These are phyloP conservation scores for Lactarius quietus DNA, from an alignment of 768 basidiomycete genomes.

Conservation along the genomic window DNA sequence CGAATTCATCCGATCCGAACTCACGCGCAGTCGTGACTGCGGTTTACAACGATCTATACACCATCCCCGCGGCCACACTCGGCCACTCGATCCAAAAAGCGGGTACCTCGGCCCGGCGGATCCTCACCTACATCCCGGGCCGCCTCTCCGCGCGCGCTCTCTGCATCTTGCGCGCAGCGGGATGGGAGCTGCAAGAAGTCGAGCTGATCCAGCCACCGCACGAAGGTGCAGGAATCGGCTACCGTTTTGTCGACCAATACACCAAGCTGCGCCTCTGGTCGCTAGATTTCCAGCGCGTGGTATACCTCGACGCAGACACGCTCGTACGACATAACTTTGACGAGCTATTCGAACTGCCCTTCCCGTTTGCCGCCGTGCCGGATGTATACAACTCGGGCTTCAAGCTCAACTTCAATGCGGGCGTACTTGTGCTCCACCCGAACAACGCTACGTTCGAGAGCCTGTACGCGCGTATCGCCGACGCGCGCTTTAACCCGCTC, in stretches of 20 bases:
- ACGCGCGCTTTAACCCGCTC: constrained; percentile 37
- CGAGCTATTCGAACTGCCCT: constrained; percentile 43
- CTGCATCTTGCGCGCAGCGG: constrained; percentile 38
- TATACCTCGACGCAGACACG: constrained; percentile 45
- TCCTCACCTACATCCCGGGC: constrained; percentile 35
- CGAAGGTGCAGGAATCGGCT: constrained; percentile 35
- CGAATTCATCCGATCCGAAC: neutral
- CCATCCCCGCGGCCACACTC: constrained; percentile 34
- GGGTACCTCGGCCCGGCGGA: constrained; percentile 34
- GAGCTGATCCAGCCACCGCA: constrained; percentile 39
- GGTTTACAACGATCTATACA: constrained; percentile 35
- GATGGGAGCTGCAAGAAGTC: constrained; percentile 39
- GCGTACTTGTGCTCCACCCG: constrained; percentile 36
- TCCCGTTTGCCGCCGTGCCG: constrained; percentile 41
- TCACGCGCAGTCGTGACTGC: constrained; percentile 33
- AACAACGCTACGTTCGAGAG: constrained; percentile 30
- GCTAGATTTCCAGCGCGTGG: constrained; percentile 35
- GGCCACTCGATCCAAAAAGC: constrained; percentile 34
- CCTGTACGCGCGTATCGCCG: constrained; percentile 38
- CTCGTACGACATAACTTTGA: constrained; percentile 42
- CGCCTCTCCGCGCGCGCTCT: constrained; percentile 39
- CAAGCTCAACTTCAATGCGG: constrained; percentile 38
- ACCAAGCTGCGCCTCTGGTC: constrained; percentile 44
- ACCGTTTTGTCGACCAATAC: constrained; percentile 41
- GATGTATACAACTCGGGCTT: constrained; percentile 39